Conservation (phyloP, 108 stramenopile species). For the Schizochytrium sp. region DNA sequence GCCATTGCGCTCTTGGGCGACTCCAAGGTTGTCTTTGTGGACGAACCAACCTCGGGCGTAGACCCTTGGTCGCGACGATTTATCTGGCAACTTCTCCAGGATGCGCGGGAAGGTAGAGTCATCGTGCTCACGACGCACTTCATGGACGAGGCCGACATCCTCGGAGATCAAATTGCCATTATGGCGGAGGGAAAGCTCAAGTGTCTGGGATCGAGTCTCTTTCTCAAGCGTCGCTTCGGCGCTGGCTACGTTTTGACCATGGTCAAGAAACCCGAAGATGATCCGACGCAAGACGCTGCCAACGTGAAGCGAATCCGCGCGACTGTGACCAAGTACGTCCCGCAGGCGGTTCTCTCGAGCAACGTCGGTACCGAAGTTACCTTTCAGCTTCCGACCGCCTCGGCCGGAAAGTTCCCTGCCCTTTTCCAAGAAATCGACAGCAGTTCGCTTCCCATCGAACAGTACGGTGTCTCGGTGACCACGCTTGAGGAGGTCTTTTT, state of each 20-base stretch:
- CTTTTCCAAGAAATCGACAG: constrained; percentile 42
- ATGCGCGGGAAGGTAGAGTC: constrained; percentile 53
- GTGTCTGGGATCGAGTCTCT: constrained; percentile 19
- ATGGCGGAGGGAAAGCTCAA: constrained; percentile 21
- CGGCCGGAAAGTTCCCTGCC: constrained; percentile 24
- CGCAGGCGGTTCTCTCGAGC: constrained; percentile 25
- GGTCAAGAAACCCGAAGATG: not conserved
- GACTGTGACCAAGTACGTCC: constrained; percentile 21
- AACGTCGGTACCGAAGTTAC: constrained; percentile 51
- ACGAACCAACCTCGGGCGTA: constrained; percentile 26
- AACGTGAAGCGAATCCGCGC: not conserved
- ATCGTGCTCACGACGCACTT: constrained; percentile 60
- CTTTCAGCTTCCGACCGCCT: constrained; percentile 40
- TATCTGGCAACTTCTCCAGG: constrained; percentile 11
- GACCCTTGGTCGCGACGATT: constrained; percentile 16
- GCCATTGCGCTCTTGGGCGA: constrained; percentile 22
- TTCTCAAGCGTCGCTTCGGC: constrained; percentile 24
- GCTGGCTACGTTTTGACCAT: not conserved
- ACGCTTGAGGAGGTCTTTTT: constrained; percentile 58
- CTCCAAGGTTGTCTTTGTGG: constrained; percentile 21
- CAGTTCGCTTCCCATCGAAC: constrained; percentile 28
- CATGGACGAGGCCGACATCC: constrained; percentile 61
- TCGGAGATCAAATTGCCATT: constrained; percentile 24
- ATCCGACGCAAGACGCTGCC: not conserved
- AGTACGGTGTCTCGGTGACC: constrained; percentile 53